Evolutionary conservation across 225 moss, liverwort and hornwort species (phyloP).

Genomic region (Thuidium tamariscinum): DNA sequence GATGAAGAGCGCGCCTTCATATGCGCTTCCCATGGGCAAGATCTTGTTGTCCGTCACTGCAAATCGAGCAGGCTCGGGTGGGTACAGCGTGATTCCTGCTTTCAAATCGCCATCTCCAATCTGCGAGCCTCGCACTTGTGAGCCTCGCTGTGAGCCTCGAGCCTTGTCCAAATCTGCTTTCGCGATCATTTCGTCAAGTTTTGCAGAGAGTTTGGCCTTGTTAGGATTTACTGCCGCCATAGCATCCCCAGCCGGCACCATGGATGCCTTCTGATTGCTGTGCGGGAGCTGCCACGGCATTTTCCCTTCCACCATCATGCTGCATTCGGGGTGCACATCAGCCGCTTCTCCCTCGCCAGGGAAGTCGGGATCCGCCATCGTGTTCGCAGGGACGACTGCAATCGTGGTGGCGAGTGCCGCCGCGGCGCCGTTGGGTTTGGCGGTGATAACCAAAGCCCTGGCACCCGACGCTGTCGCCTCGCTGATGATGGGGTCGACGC

Average conservation of each 20-base stretch:
- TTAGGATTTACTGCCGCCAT: slow-evolving; percentile 3
- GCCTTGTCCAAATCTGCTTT: neutral
- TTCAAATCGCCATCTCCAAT: neutral
- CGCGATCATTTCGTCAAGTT: slow-evolving; percentile 29
- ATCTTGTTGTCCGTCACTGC: slow-evolving; percentile 67
- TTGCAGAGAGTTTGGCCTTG: slow-evolving; percentile 17
- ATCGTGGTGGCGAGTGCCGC: slow-evolving; percentile 49
- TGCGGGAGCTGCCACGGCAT: slow-evolving; percentile 24
- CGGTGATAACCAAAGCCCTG: slow-evolving; percentile 64
- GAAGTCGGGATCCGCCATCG: slow-evolving; percentile 64
- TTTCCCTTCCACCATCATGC: slow-evolving; percentile 48
- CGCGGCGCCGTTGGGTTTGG: slow-evolving; percentile 61
- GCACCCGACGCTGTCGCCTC: slow-evolving; percentile 71
- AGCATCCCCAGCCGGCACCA: slow-evolving; percentile 16
- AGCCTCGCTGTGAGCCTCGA: neutral
- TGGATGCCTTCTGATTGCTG: neutral
- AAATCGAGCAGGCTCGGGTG: slow-evolving; percentile 37
- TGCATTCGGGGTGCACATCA: slow-evolving; percentile 10
- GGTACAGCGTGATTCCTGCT: slow-evolving; percentile 8
- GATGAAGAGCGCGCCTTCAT: slow-evolving; percentile 75
- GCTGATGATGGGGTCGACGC: slow-evolving; percentile 50
- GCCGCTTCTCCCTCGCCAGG: neutral
- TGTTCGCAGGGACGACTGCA: slow-evolving; percentile 70
- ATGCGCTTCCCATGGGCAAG: slow-evolving; percentile 83
- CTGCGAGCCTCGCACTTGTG: neutral